phyloP scores from a whole-genome alignment of 2,329 filamentous ascomycete genomes.

The Trichoderma cornu-damae region DNA sequence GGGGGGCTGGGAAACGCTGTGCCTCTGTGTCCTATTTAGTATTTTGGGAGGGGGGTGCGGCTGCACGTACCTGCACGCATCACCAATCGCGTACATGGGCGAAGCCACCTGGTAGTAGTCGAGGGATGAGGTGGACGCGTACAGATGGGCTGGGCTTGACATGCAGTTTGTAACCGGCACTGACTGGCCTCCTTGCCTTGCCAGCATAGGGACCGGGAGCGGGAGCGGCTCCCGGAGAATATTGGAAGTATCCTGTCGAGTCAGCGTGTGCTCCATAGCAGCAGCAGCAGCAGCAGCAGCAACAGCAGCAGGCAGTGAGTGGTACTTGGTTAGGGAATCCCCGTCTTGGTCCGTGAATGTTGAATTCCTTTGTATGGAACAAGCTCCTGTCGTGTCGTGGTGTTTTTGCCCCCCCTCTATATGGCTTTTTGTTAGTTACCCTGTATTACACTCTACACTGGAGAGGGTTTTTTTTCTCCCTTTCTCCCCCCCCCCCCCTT shows the following conservation, averaged over 20 bases:
- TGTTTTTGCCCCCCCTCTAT: not conserved
- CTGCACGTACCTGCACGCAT: slow-evolving; percentile 8
- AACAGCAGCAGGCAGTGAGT: no score
- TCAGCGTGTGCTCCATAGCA: no score
- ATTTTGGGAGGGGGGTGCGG: not conserved
- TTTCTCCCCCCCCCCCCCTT: no score
- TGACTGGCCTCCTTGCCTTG: slow-evolving; percentile 1
- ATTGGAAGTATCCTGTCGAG: no score
- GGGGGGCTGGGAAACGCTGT: not conserved
- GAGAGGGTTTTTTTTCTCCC: no score
- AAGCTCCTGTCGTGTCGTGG: not conserved
- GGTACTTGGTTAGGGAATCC: no score
- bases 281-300: no score
- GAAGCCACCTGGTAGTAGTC: not conserved
- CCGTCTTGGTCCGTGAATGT: no score
- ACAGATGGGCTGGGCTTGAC: not conserved
- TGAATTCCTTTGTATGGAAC: not conserved
- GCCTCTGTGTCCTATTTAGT: not conserved
- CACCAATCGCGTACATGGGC: slow-evolving; percentile 3
- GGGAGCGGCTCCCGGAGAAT: slow-evolving; percentile 12
- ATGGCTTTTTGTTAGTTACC: not conserved
- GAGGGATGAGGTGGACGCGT: not conserved
- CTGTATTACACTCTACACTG: no score
- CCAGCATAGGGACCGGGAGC: not conserved
- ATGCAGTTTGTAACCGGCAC: not conserved